Conservation (phyloP, 441 rosid genomes). For the Gossypium laxum region DNA sequence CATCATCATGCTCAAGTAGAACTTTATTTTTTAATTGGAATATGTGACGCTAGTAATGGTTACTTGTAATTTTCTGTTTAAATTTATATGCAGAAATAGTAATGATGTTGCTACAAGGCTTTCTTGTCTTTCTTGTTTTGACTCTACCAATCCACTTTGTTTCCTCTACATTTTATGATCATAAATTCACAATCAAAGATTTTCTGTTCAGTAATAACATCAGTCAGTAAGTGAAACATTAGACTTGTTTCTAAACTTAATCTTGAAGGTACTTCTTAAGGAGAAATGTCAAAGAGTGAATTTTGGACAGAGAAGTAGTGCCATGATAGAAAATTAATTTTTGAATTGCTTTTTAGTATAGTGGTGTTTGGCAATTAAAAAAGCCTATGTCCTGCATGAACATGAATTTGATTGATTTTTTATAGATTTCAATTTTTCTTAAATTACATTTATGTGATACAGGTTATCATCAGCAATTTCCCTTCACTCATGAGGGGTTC, state of each 20-base stretch:
- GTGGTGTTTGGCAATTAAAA: slow-evolving; percentile 6
- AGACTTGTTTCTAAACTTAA: background rate
- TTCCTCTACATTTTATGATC: background rate
- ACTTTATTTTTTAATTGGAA: background rate
- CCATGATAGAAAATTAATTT: background rate
- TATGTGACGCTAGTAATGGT: background rate
- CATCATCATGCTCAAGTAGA: background rate
- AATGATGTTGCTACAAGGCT: background rate
- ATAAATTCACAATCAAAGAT: background rate
- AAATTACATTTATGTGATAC: slow-evolving; percentile 12
- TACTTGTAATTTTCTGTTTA: background rate
- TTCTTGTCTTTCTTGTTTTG: background rate
- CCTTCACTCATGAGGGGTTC: slow-evolving; percentile 72
- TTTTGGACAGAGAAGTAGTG: slow-evolving; percentile 3
- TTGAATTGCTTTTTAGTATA: background rate
- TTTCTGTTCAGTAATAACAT: background rate
- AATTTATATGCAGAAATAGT: background rate
- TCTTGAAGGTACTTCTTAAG: background rate
- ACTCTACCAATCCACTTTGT: background rate
- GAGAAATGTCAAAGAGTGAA: background rate
- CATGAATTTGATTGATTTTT: background rate
- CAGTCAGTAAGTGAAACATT: background rate
- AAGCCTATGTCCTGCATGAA: background rate
- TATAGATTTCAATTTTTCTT: background rate
- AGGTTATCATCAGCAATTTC: slow-evolving; percentile 61